Percentiles rank a stretch among this genome's conserved stretches.
Conservation (phyloP, 2,329 filamentous ascomycete species). For the Cryphonectria parasitica region DNA sequence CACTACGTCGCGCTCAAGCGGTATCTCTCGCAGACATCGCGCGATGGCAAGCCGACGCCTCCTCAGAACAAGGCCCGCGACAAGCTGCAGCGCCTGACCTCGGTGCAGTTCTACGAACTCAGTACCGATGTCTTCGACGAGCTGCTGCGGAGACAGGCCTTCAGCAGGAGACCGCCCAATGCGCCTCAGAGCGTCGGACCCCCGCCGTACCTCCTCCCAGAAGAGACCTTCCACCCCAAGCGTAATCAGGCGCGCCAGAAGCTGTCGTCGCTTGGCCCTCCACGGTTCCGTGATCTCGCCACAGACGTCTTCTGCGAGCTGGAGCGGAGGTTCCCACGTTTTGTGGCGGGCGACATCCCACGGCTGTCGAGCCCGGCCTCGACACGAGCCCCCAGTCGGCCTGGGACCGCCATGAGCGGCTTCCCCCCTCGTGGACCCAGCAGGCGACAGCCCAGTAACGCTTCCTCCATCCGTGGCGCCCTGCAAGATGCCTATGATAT, state of each 20-base stretch:
- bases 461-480: conserved; percentile 59
- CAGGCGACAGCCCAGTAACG: conserved; percentile 62
- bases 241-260: conserved; percentile 97
- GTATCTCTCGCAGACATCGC: conserved; percentile 71
- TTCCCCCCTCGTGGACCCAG: conserved; percentile 57
- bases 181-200: conserved; percentile 53
- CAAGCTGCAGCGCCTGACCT: conserved; percentile 86
- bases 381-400: conserved; percentile 63
- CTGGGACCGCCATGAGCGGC: conserved; percentile 63
- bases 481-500: conserved; percentile 51
- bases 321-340: conserved; percentile 85
- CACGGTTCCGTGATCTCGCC: conserved; percentile 87
- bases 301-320: conserved; percentile 97
- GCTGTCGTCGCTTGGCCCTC: conserved; percentile 83
- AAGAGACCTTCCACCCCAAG: conserved; percentile 90
- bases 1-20: conserved; percentile 81
- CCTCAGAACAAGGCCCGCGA: conserved; percentile 89
- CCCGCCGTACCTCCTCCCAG: conserved; percentile 81
- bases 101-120: conserved; percentile 94
- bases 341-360: conserved; percentile 70
- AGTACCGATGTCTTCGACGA: conserved; percentile 98
- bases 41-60: conserved; percentile 74
- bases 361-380: conserved; percentile 71
- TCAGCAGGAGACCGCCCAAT: conserved; percentile 57
- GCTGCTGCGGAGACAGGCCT: conserved; percentile 80